phyloP scores from a whole-genome alignment of 1,284 basidiomycete species.

The Paramarasmius palmivorus region DNA sequence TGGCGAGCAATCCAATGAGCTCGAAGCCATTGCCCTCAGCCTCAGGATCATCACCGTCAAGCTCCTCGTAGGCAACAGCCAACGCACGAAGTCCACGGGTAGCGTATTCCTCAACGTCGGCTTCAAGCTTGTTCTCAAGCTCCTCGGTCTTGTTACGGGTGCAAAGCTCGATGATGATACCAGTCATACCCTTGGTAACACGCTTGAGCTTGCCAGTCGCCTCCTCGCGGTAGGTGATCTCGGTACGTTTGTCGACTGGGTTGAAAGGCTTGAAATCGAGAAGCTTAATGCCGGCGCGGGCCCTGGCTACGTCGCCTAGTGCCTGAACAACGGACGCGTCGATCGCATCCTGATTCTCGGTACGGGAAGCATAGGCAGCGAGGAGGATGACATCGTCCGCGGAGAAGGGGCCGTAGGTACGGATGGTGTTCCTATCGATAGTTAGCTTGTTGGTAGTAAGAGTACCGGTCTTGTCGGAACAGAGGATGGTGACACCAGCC shows the following conservation, averaged over 20 bases:
- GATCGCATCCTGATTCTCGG: conserved; percentile 98
- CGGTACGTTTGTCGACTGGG: conserved; percentile 98
- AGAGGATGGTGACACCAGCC: conserved; percentile 95
- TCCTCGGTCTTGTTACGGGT: conserved; percentile 95
- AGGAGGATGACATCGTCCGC: conserved; percentile 91
- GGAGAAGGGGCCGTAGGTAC: conserved; percentile 88
- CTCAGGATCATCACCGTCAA: conserved; percentile 80
- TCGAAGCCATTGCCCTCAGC: conserved; percentile 94
- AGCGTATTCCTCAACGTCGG: conserved; percentile 95
- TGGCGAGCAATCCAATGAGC: conserved; percentile 94
- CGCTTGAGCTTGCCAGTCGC: conserved; percentile 94
- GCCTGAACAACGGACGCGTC: conserved; percentile 86
- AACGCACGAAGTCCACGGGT: conserved; percentile 96
- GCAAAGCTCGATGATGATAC: conserved; percentile 95
- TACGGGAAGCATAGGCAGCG: conserved; percentile 94
- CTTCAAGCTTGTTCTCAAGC: conserved; percentile 88
- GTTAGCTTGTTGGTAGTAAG: conserved; percentile 99
- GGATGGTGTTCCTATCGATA: conserved; percentile 92
- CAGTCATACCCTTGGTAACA: conserved; percentile 99
- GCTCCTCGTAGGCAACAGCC: conserved; percentile 93
- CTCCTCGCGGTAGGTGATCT: conserved; percentile 96
- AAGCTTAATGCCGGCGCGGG: conserved; percentile 92
- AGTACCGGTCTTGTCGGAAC: conserved; percentile 97
- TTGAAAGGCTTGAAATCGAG: conserved; percentile 99
- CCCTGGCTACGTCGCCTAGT: conserved; percentile 70